phyloP scores from a whole-genome alignment of 2,329 filamentous ascomycete species.

The Davidsoniella neocaledoniae region DNA sequence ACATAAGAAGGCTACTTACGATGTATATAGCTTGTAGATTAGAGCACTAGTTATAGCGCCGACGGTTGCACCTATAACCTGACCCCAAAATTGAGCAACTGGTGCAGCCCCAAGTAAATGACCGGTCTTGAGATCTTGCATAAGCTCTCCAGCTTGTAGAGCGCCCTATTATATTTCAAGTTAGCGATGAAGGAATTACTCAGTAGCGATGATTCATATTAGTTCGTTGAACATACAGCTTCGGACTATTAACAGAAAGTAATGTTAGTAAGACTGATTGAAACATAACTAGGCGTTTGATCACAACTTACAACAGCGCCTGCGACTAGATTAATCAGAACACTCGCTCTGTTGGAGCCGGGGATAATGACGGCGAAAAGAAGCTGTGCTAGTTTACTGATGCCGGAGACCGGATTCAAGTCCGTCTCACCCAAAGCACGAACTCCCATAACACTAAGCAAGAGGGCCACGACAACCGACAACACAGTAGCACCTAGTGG shows the following conservation, averaged over 20 bases:
- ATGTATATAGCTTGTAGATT: conserved; percentile 77
- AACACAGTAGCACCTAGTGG: conserved; percentile 59
- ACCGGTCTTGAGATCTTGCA: conserved; percentile 95
- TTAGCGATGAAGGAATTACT: background rate
- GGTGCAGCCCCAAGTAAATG: conserved; percentile 84
- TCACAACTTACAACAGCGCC: conserved; percentile 49
- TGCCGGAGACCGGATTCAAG: conserved; percentile 88
- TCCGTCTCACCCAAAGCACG: conserved; percentile 66
- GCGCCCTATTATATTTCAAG: conserved; percentile 37
- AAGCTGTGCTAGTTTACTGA: conserved; percentile 89
- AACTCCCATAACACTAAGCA: conserved; percentile 60
- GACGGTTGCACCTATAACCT: conserved; percentile 74
- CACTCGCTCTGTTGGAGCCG: conserved; percentile 58
- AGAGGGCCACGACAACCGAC: conserved; percentile 69
- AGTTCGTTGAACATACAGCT: conserved; percentile 19
- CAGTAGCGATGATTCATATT: background rate
- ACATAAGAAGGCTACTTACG: conserved; percentile 20
- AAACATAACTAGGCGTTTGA: background rate
- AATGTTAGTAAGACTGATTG: background rate
- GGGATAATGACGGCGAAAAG: conserved; percentile 88
- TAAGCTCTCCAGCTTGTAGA: conserved; percentile 84
- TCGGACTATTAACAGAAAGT: conserved; percentile 20
- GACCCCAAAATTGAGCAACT: conserved; percentile 91
- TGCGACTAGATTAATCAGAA: conserved; percentile 90
- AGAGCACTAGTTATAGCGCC: conserved; percentile 75